A percentile compares a stretch with the other conserved stretches of the same genome.
Evolutionary conservation across 2,329 filamentous ascomycete species (phyloP).

Genomic region (Rosellinia necatrix): DNA sequence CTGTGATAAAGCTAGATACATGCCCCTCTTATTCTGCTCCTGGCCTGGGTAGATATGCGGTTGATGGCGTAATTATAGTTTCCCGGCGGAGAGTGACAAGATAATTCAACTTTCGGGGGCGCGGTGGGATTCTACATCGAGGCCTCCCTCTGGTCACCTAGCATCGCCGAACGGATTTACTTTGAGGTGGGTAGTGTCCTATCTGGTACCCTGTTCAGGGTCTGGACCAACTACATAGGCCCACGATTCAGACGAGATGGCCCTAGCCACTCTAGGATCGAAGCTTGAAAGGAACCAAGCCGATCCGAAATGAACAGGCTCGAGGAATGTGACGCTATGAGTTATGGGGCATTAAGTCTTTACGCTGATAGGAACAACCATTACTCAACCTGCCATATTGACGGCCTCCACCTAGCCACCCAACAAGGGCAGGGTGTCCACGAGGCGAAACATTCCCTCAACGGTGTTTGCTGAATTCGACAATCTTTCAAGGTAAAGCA

Average conservation of each 20-base stretch:
- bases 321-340: neutral
- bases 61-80: neutral
- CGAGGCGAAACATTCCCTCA: slow-evolving; percentile 7
- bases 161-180: neutral
- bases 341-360: neutral
- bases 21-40: neutral
- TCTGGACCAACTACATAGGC: neutral
- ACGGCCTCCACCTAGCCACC: neutral
- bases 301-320: slow-evolving; percentile 41
- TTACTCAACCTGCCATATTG: neutral
- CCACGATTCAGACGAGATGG: slow-evolving; percentile 2
- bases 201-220: neutral
- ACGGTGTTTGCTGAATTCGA: too few species aligned
- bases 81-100: neutral
- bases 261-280: slow-evolving; percentile 5
- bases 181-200: neutral
- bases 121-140: neutral
- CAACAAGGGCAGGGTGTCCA: neutral
- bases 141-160: neutral
- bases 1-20: neutral
- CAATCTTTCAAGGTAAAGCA: too few species aligned
- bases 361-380: neutral
- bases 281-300: slow-evolving; percentile 34
- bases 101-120: neutral
- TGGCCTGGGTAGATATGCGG: neutral